These are phyloP conservation scores for Rubia tinctorum DNA, from an alignment of 305 asterid species.

Conservation along the genomic window DNA sequence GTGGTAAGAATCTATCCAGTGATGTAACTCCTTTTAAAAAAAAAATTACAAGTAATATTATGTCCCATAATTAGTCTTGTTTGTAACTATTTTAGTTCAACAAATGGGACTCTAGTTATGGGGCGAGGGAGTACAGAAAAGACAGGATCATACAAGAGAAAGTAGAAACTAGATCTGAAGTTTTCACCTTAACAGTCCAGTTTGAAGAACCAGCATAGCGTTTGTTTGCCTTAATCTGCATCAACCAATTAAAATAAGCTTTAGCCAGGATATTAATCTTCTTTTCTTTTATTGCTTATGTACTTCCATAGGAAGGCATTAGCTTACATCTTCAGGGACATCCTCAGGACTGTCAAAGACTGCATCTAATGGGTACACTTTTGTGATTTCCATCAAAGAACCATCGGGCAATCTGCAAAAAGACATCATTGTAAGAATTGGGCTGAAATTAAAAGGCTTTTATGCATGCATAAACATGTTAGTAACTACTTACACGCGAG, in stretches of 20 bases:
- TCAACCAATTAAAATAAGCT: constrained; percentile 14
- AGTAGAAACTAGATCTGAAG: not conserved
- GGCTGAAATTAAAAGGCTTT: constrained; percentile 6
- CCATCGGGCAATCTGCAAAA: constrained; percentile 86
- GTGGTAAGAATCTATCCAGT: not conserved
- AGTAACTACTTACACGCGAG: constrained; percentile 62
- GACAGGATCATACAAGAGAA: not conserved
- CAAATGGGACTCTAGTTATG: not conserved
- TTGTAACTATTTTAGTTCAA: not conserved
- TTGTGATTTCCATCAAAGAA: constrained; percentile 86
- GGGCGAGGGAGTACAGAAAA: not conserved
- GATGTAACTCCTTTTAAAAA: not conserved
- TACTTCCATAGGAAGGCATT: constrained; percentile 7
- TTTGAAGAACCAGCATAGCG: constrained; percentile 85
- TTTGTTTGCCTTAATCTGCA: constrained; percentile 86
- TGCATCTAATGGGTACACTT: constrained; percentile 95
- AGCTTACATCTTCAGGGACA: constrained; percentile 93
- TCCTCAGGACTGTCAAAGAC: constrained; percentile 86
- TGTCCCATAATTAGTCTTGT: not conserved
- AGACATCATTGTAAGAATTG: constrained; percentile 17
- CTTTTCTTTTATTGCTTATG: not conserved
- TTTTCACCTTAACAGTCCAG: constrained; percentile 92
- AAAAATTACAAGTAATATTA: not conserved
- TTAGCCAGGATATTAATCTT: not conserved
- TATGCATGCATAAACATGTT: constrained; percentile 6